Base-by-base conservation (phyloP, 805 yeast genomes). In the Yamadazyma kitorensis region DNA sequence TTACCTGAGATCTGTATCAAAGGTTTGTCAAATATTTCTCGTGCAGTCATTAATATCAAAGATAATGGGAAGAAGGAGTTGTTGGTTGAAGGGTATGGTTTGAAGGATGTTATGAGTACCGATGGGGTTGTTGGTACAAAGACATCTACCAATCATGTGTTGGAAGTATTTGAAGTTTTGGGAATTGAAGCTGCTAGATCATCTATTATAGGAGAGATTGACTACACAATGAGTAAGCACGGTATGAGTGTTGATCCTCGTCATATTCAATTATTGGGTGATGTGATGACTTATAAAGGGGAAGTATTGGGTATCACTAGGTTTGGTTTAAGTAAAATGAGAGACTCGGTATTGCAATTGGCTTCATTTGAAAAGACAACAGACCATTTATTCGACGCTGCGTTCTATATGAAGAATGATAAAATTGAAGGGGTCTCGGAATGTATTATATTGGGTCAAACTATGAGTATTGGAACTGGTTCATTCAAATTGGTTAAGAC, bases 241-340 rank as follows among this genome's bases (percentile, higher is more conserved):
- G 99, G 99, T 64, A 93, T 93, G 98, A 86, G 95, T 59, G 97
- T 93, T 31, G 99, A 93, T 72, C 98, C 98, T 41, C 95, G 99
- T 72, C 99, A 93, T 61, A 89, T 94, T 58, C 98, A 93, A 67
- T 70, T 93, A 29, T 68, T 93, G 44, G 98, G 98, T 45, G 99
- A 93, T 61, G 98, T 93, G 31, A 93, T 93, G 99, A 87, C 98
- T 0, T 93, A 86, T 61, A 93, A 93, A 65, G 99, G 99, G 40
- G 98, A 93, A 58, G 95, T 93, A 9, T 73, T 94, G 48, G 98
- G 99, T 61, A 93, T 93, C 56, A 93, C 99, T 2, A 78, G 99
- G 66, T 93, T 93, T 53, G 99, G 99, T 48, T 72, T 93, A 48
- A 91, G 96, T 51, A 93, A 94, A 61, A 93, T 93, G 98, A 81